Percentiles rank a stretch among this genome's conserved stretches.
phyloP scores from a whole-genome alignment of 2,329 filamentous ascomycete genomes.

The Aureobasidium melanogenum region DNA sequence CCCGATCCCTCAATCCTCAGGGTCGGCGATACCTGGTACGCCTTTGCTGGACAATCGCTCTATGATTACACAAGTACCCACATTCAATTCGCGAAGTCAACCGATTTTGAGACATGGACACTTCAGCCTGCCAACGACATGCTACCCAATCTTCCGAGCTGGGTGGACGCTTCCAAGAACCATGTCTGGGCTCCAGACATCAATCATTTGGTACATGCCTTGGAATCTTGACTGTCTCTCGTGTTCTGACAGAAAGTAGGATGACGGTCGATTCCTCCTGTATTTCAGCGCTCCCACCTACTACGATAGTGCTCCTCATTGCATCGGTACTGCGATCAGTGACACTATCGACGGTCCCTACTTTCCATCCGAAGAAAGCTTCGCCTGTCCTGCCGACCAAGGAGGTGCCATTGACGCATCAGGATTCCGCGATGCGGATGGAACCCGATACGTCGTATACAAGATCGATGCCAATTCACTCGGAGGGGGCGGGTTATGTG shows the following conservation, averaged over 20 bases:
- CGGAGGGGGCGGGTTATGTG: slow-evolving; percentile 20
- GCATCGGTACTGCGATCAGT: slow-evolving; percentile 21
- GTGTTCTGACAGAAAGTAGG: not conserved
- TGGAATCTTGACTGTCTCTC: not conserved
- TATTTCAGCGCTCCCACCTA: slow-evolving; percentile 22
- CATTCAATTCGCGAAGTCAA: slow-evolving; percentile 27
- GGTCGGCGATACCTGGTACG: slow-evolving; percentile 27
- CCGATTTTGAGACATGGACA: slow-evolving; percentile 25
- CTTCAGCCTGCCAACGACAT: slow-evolving; percentile 22
- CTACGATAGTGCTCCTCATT: slow-evolving; percentile 18
- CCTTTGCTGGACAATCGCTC: slow-evolving; percentile 26
- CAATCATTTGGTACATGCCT: slow-evolving; percentile 15
- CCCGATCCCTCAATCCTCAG: slow-evolving; percentile 28
- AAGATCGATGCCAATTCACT: slow-evolving; percentile 23
- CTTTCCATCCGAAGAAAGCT: slow-evolving; percentile 17
- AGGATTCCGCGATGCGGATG: slow-evolving; percentile 20
- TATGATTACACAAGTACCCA: slow-evolving; percentile 19
- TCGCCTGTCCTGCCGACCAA: slow-evolving; percentile 20
- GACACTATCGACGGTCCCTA: slow-evolving; percentile 20
- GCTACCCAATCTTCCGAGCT: slow-evolving; percentile 22
- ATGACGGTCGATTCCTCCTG: slow-evolving; percentile 22
- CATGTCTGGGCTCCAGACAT: slow-evolving; percentile 30
- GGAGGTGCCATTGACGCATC: slow-evolving; percentile 24
- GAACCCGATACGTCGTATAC: slow-evolving; percentile 20
- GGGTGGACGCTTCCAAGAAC: slow-evolving; percentile 19